Base-by-base conservation (phyloP, 2,329 filamentous ascomycete species). In the Pseudocercospora fijiensis region DNA sequence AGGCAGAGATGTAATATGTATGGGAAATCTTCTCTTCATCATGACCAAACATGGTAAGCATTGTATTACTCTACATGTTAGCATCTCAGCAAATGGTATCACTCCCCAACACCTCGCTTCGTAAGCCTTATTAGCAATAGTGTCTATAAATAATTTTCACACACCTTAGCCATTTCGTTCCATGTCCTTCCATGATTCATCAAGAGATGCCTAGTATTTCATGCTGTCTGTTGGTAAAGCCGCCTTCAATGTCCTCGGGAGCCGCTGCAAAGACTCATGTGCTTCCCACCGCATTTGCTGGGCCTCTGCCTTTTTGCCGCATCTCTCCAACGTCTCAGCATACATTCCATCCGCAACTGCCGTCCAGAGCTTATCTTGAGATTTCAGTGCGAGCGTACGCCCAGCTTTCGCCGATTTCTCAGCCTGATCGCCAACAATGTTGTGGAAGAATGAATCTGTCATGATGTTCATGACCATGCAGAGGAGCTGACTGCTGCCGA, bases 401-500 rank as follows among this genome's bases (percentile, higher is more conserved):
- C 64, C 79, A 70, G 65, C 81, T 69, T 61, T 81, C 62, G 74
- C 76, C 52, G 83, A 84, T 63, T 82, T 82, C 51, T 84, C 78
- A 1, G 86, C 78, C 68, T 83, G 81, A 41, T 80, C 78, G 57
- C 92, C 92, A 3, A 96, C 86, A 13, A 93, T 89, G 64, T 90
- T 89, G 52, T 89, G 88, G 76, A 93, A 97, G 72, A 96, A 90
- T 58, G 88, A 86, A 72, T 85, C 87, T 58, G 90, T 89, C 90
- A 97, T 96, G 68, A 95, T 88, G 69, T 88, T 92, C 64, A 97
- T 85, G 5, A 90, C 88, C 67, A 97, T 90, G 55, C 88, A 88
- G n/a, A 92, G 84, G 60, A 93, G 89, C 68, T 96, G 90, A 28
- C 86, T 86, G 74, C 96, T 96, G 60, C 83, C 82, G 8, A 89